These are phyloP conservation scores for Aristolochia fimbriata DNA, from an alignment of 164 flowering plant genomes.

Conservation along the genomic window DNA sequence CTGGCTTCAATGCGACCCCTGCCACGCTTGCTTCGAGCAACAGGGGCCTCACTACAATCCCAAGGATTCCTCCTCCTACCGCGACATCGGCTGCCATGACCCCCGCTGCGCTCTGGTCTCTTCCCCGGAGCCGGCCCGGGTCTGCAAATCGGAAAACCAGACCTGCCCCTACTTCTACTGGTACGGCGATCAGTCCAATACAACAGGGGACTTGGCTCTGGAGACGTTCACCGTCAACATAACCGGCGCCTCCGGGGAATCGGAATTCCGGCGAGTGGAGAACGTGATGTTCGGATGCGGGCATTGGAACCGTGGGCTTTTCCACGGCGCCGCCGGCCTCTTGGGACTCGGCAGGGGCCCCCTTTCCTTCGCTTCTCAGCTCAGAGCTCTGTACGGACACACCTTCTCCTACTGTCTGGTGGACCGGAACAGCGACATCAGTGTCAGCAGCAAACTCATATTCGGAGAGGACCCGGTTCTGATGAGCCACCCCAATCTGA, in stretches of 20 bases:
- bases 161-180: constrained; percentile 82
- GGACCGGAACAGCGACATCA: constrained; percentile 62
- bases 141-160: constrained; percentile 48
- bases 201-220: constrained; percentile 82
- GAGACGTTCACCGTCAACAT: constrained; percentile 88
- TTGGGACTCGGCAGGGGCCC: constrained; percentile 90
- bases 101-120: constrained; percentile 60
- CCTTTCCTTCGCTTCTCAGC: constrained; percentile 82
- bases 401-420: constrained; percentile 93
- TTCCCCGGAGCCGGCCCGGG: constrained; percentile 62
- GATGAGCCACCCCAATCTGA: constrained; percentile 44
- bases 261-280: constrained; percentile 45
- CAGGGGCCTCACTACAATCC: constrained; percentile 74
- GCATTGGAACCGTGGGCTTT: constrained; percentile 92
- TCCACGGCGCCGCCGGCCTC: constrained; percentile 92
- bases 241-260: constrained; percentile 28
- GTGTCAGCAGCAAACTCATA: constrained; percentile 79
- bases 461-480: constrained; percentile 68
- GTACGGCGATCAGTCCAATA: constrained; percentile 93
- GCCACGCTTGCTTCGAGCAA: constrained; percentile 82
- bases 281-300: constrained; percentile 96
- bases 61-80: constrained; percentile 38
- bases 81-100: constrained; percentile 53
- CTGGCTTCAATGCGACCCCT: constrained; percentile 91
- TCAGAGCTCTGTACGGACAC: constrained; percentile 64